phyloP scores from a whole-genome alignment of 805 yeast genomes.

The Saccharomycopsis vini region DNA sequence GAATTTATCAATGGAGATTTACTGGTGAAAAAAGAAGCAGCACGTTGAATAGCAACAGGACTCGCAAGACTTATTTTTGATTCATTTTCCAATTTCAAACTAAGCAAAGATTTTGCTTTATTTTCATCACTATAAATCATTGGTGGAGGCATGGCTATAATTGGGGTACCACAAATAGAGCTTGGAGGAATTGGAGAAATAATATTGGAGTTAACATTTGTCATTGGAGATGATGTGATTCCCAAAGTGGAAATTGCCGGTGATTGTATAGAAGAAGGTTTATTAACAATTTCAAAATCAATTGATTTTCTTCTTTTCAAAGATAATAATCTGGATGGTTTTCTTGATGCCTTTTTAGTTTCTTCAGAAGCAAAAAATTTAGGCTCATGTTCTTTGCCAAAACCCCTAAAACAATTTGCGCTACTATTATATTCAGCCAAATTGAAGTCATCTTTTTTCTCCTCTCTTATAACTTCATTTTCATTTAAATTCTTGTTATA shows the following conservation, averaged over 20 bases:
- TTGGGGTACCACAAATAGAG: not conserved
- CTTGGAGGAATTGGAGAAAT: not conserved
- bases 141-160: not conserved
- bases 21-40: not conserved
- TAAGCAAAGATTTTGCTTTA: not conserved
- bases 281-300: conserved; percentile 16
- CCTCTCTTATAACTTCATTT: not conserved
- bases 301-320: conserved; percentile 7
- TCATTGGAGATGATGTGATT: too few species aligned
- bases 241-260: too few species aligned
- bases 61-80: not conserved
- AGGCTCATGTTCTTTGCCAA: conserved; percentile 15
- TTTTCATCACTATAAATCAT: too few species aligned
- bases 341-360: not conserved
- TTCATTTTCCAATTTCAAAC: not conserved
- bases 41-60: not conserved
- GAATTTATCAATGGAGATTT: conserved; percentile 1
- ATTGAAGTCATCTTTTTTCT: not conserved
- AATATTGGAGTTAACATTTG: too few species aligned
- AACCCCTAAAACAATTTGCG: conserved; percentile 6
- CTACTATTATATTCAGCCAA: not conserved
- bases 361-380: conserved; percentile 7
- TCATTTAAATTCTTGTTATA: not conserved
- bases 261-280: too few species aligned
- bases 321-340: conserved; percentile 6